These are phyloP conservation scores for Tanacetum coccineum DNA, from an alignment of 129 eudicot genomes.

Conservation along the genomic window DNA sequence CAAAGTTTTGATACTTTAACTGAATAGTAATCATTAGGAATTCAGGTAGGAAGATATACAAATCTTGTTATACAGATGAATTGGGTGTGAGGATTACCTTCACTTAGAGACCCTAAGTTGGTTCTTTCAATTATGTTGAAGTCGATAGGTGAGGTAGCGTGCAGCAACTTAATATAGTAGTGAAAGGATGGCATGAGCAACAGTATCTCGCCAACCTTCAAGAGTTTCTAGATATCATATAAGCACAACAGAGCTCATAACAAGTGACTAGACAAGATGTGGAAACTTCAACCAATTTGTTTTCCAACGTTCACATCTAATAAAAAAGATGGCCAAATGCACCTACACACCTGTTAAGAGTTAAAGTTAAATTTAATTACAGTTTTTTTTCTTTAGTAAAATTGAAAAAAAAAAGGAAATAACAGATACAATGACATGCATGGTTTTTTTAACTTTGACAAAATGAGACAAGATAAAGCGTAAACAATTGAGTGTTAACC, in stretches of 20 bases:
- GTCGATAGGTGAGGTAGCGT: conserved; percentile 44
- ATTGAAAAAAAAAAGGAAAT: background rate
- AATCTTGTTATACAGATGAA: no score
- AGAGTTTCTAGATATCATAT: conserved; percentile 48
- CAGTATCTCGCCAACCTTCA: conserved; percentile 58
- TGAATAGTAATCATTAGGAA: no score
- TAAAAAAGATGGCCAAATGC: conserved; percentile 70
- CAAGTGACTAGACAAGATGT: conserved; percentile 59
- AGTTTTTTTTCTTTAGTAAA: no score
- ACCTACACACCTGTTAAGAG: conserved; percentile 71
- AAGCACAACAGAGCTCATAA: conserved; percentile 35
- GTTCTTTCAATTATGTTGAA: no score
- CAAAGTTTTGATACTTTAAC: background rate
- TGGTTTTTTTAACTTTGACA: background rate
- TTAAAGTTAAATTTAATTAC: no score
- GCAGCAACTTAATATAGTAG: conserved; percentile 43
- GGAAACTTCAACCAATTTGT: conserved; percentile 26
- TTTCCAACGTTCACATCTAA: conserved; percentile 35
- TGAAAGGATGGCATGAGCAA: conserved; percentile 78
- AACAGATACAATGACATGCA: background rate
- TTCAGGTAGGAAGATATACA: no score
- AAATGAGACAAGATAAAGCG: background rate
- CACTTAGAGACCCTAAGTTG: no score
- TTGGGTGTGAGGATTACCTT: no score
- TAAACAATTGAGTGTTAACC: background rate